phyloP scores from a whole-genome alignment of 768 basidiomycete genomes.

The Podaxis sp. region DNA sequence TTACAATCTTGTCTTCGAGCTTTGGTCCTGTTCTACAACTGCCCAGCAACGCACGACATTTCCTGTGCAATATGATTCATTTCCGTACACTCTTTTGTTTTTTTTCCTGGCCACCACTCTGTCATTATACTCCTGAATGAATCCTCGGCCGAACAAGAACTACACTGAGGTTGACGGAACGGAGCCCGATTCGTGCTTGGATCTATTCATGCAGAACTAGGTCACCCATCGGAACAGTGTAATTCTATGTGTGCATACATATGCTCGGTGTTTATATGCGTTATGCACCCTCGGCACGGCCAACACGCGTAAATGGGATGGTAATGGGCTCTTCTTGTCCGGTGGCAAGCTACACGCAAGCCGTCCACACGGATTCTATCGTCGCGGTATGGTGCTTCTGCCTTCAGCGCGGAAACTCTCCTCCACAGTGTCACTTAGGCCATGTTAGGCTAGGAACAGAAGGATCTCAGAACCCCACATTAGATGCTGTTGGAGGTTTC shows the following conservation, averaged over 20 bases:
- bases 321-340: conserved; percentile 4
- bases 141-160: background rate
- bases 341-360: conserved; percentile 3
- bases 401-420: background rate
- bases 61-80: background rate
- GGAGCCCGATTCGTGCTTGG: background rate
- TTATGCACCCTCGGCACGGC: conserved; percentile 14
- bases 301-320: conserved; percentile 11
- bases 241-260: conserved; percentile 1
- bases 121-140: background rate
- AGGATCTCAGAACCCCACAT: background rate
- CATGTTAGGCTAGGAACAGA: background rate
- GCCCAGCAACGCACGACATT: background rate
- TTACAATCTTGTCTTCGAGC: too few species aligned
- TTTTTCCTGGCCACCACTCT: background rate
- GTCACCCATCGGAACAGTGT: background rate
- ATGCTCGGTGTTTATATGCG: conserved; percentile 13
- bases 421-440: background rate
- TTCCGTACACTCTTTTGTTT: background rate
- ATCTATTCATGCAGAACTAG: background rate
- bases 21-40: background rate
- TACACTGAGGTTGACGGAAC: background rate
- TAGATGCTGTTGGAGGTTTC: conserved; percentile 6
- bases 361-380: conserved; percentile 1
- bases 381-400: background rate